Evolutionary conservation across 495 filamentous ascomycete species (phyloP).

Genomic region (Tuber borchii): DNA sequence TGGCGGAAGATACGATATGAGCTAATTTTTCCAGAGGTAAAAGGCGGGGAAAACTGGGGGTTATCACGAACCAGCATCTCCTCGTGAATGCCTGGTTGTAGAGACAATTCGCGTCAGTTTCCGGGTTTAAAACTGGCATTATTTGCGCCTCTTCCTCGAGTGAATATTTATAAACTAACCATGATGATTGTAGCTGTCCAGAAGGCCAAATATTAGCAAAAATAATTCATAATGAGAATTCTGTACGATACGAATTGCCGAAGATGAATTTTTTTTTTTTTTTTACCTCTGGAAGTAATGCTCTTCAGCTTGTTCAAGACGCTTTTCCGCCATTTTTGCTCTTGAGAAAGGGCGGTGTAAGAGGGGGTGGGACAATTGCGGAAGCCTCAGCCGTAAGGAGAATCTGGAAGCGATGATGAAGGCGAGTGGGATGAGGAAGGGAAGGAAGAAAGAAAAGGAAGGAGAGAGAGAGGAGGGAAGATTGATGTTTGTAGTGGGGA

Average conservation of each 20-base stretch:
- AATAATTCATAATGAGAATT: not conserved
- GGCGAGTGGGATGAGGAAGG: constrained; percentile 6
- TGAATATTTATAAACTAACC: constrained; percentile 34
- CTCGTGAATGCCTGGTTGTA: constrained; percentile 40
- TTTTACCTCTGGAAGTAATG: constrained; percentile 43
- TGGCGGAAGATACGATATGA: constrained; percentile 30
- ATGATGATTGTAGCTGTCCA: constrained; percentile 42
- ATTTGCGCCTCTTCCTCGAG: constrained; percentile 7
- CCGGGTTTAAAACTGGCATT: constrained; percentile 17
- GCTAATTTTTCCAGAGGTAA: constrained; percentile 11
- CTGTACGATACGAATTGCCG: not conserved
- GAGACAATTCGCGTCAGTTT: constrained; percentile 33
- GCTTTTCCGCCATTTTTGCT: constrained; percentile 22
- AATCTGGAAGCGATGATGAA: constrained; percentile 8
- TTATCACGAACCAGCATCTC: constrained; percentile 42
- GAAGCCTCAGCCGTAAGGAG: not conserved
- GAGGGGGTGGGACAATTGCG: not conserved
- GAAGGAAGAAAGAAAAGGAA: constrained; percentile 7
- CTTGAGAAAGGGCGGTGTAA: not conserved
- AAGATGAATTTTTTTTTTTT: not conserved
- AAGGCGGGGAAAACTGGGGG: not conserved
- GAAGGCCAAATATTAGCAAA: constrained; percentile 14
- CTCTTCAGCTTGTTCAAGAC: constrained; percentile 41
- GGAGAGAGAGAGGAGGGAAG: constrained; percentile 14
- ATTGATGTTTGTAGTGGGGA: constrained; percentile 18